Evolutionary conservation across 2,329 filamentous ascomycete genomes (phyloP).

Genomic region (Lachnellula occidentalis): DNA sequence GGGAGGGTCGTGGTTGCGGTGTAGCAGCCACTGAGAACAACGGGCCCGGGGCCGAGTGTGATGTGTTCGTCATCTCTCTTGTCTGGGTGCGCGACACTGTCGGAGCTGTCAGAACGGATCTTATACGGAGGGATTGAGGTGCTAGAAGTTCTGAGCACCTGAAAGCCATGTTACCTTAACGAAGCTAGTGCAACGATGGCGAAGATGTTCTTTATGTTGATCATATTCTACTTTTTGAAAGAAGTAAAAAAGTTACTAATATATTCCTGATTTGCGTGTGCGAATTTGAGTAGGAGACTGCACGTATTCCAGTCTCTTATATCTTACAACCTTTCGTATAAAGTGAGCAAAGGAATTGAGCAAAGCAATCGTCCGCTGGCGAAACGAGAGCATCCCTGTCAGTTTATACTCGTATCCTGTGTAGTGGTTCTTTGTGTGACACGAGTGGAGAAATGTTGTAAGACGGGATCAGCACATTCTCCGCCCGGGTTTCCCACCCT

Average conservation of each 20-base stretch:
- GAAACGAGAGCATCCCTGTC: no score
- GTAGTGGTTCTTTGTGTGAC: no score
- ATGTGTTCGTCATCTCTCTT: conserved; percentile 1
- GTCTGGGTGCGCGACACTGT: conserved; percentile 1
- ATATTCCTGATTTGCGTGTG: background rate
- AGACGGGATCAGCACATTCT: no score
- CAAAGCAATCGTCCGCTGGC: no score
- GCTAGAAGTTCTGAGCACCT: background rate
- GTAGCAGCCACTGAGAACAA: background rate
- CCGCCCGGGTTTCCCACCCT: no score
- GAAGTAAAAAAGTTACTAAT: background rate
- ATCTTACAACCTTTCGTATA: no score
- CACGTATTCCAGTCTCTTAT: no score
- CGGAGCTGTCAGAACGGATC: background rate
- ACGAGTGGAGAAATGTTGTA: no score
- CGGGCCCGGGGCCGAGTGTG: conserved; percentile 2
- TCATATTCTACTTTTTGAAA: background rate
- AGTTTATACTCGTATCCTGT: no score
- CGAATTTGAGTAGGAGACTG: background rate
- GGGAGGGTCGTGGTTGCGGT: conserved; percentile 13
- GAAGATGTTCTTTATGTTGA: background rate
- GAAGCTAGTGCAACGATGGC: conserved; percentile 3
- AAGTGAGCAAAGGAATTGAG: no score
- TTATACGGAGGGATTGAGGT: background rate
- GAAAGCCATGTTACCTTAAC: conserved; percentile 5